A percentile compares a stretch with the other conserved stretches of the same genome.
Evolutionary conservation across 192 early-diverging fungal genomes (phyloP).

Genomic region (Coemansia sp.): DNA sequence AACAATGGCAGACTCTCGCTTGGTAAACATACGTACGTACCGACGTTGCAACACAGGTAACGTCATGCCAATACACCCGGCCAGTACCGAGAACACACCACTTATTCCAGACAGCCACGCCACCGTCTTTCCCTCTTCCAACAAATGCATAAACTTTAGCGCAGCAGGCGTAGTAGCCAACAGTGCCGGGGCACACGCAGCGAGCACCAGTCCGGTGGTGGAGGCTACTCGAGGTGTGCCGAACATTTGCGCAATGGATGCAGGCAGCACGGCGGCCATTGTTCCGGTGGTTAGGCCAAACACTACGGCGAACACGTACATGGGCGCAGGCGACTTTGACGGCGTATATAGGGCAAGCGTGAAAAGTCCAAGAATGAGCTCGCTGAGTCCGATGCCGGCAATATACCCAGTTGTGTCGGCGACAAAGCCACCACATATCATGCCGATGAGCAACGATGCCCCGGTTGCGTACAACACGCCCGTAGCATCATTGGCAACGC

Average conservation of each 20-base stretch:
- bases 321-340: constrained; percentile 6
- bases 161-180: constrained; percentile 24
- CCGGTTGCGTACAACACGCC: constrained; percentile 30
- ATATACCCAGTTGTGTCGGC: constrained; percentile 29
- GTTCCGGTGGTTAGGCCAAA: constrained; percentile 27
- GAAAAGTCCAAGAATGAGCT: constrained; percentile 24
- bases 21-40: background rate
- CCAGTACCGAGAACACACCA: constrained; percentile 25
- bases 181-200: constrained; percentile 19
- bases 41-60: constrained; percentile 33
- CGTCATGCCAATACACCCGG: constrained; percentile 22
- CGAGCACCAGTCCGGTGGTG: constrained; percentile 19
- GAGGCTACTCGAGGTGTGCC: constrained; percentile 27
- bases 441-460: constrained; percentile 12
- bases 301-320: constrained; percentile 33
- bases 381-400: constrained; percentile 30
- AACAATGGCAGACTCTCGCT: background rate
- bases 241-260: constrained; percentile 32
- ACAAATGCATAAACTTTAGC: constrained; percentile 17
- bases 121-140: constrained; percentile 1
- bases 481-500: constrained; percentile 4
- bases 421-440: constrained; percentile 13
- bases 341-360: constrained; percentile 36
- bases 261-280: constrained; percentile 23
- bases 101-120: constrained; percentile 27